A percentile compares a stretch with the other conserved stretches of the same genome.
phyloP scores from a whole-genome alignment of 2,329 filamentous ascomycete genomes.

The Corniculantispora saksenae region DNA sequence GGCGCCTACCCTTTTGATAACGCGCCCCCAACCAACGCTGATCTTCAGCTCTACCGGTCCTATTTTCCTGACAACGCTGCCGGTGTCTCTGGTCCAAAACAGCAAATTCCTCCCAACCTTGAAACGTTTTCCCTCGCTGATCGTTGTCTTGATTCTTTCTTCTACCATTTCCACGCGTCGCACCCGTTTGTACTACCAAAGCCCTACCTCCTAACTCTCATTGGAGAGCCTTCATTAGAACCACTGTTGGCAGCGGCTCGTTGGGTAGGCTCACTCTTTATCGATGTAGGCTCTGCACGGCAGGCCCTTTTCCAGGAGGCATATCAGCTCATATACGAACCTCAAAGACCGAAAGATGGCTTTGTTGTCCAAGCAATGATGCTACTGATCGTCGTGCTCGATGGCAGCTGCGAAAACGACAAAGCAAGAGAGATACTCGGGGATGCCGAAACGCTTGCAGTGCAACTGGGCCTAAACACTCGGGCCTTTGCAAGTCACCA shows the following conservation, averaged over 20 bases:
- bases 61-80: conserved; percentile 32
- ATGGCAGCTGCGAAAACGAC: conserved; percentile 72
- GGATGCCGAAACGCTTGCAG: conserved; percentile 68
- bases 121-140: conserved; percentile 44
- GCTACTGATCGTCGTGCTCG: conserved; percentile 73
- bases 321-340: conserved; percentile 50
- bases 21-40: conserved; percentile 6
- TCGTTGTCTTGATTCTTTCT: conserved; percentile 59
- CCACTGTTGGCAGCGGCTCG: conserved; percentile 56
- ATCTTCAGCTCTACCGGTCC: conserved; percentile 44
- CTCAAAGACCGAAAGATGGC: conserved; percentile 51
- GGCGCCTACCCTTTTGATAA: conserved; percentile 21
- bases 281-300: conserved; percentile 48
- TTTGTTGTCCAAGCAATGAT: conserved; percentile 77
- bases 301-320: conserved; percentile 61
- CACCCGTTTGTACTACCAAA: conserved; percentile 61
- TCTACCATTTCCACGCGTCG: conserved; percentile 56
- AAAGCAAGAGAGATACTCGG: conserved; percentile 67
- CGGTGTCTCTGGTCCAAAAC: conserved; percentile 24
- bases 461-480: conserved; percentile 76
- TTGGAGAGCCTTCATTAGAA: conserved; percentile 49
- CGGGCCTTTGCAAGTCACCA: conserved; percentile 65
- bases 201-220: conserved; percentile 48
- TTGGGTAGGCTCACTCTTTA: conserved; percentile 58
- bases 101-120: conserved; percentile 24